These are phyloP conservation scores for Trichosporon asahii DNA, from an alignment of 1,284 basidiomycete species.

Conservation along the genomic window DNA sequence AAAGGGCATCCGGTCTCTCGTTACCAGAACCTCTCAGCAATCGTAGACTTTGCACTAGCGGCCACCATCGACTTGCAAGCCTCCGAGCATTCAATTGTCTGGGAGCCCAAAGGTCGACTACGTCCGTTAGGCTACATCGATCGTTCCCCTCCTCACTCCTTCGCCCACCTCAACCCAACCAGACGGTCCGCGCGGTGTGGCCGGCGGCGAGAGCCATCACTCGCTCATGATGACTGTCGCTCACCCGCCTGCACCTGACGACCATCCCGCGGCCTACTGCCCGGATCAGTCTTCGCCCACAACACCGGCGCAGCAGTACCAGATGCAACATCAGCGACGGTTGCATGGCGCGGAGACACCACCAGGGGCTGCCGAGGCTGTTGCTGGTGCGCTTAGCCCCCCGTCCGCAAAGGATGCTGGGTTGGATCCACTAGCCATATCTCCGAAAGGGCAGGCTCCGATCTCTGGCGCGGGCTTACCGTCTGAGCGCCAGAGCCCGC, in stretches of 20 bases:
- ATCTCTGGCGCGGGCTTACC: background rate
- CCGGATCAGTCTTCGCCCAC: background rate
- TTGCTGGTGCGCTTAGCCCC: background rate
- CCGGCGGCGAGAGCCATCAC: constrained; percentile 2
- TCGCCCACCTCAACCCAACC: background rate
- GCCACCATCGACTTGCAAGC: background rate
- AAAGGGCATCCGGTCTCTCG: background rate
- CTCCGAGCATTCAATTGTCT: background rate
- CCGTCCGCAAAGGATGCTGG: background rate
- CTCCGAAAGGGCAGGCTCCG: background rate
- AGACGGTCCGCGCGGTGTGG: constrained; percentile 5
- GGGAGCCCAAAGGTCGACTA: background rate
- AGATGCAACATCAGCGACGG: background rate
- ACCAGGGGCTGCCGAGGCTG: background rate
- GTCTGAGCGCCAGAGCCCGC: background rate
- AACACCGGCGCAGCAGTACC: background rate
- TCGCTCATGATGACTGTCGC: constrained; percentile 5
- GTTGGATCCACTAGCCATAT: background rate
- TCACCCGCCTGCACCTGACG: constrained; percentile 3
- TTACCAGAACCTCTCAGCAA: background rate
- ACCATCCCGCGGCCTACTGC: background rate
- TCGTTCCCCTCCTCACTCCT: background rate
- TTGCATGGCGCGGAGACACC: background rate
- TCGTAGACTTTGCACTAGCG: background rate
- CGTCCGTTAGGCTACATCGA: background rate